Base-by-base conservation (phyloP, 2,329 filamentous ascomycete species). In the Zelopaecilomyces penicillatus region DNA sequence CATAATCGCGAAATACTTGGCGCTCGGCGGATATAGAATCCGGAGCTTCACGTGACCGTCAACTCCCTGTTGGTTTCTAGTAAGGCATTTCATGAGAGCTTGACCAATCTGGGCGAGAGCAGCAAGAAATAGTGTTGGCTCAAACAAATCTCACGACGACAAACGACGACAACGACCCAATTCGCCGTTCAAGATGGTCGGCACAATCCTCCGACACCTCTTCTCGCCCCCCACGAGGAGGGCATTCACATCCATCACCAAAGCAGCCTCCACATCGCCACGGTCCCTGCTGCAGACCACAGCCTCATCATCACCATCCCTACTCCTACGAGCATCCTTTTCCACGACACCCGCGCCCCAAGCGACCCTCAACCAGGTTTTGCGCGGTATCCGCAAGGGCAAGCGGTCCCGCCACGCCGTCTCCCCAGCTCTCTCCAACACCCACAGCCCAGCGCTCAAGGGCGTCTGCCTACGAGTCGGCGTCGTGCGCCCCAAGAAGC, bases 401-500 rank as follows among this genome's bases (percentile, higher is more conserved):
- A 88, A 95, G 68, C 79, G 79, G 47, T 86, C 85, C 2, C 87
- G 93, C 52, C 89, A 95, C 68, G 79, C 87, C 54, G 82, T 87
- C 42, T 97, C 91, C 3, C 93, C 93, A 0, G 90, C 91, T 26
- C 77, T 98, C 43, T 74, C 75, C 41, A 75, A 74, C 51, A 76
- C 75, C 50, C 66, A 79, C 42, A 77, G 86, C 37, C 89, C 93
- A 4, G 80, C 85, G 61, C 83, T 95, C 69, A 97, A 97, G 73
- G 93, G 91, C 56, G 93, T 98, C 33, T 97, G 93, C 66, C 71
- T 98, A 52, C 90, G 94, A 64, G 93, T 97, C 49, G 89, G 87
- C 59, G 87, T 90, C 56, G 89, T 86, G 57, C 89, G 93, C 60
- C 93, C 93, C 45, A 98, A 98, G 82, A 98, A 98, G 70, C 93